These are phyloP conservation scores for Nemania serpens DNA, from an alignment of 2,329 filamentous ascomycete genomes.

Conservation along the genomic window DNA sequence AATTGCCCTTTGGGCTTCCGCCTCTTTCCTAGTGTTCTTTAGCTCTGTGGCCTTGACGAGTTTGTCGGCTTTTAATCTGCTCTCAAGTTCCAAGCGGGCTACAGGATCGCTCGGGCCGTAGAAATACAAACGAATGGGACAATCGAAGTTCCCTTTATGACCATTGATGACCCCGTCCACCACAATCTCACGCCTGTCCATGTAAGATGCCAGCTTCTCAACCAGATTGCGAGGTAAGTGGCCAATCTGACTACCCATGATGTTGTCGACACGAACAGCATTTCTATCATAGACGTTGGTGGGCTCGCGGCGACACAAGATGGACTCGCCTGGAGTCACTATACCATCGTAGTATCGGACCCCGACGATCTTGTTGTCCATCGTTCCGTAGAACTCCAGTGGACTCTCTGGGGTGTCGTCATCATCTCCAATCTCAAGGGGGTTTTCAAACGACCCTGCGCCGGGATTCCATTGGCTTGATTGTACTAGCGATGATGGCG, in stretches of 20 bases:
- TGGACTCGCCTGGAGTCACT: conserved; percentile 62
- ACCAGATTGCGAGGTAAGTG: conserved; percentile 73
- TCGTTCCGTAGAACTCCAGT: conserved; percentile 53
- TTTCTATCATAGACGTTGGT: conserved; percentile 71
- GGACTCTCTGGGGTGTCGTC: conserved; percentile 47
- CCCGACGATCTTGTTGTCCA: conserved; percentile 63
- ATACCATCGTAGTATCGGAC: conserved; percentile 58
- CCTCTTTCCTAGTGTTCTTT: conserved; percentile 58
- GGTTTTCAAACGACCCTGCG: conserved; percentile 29
- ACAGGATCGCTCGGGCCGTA: conserved; percentile 67
- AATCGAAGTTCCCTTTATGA: conserved; percentile 69
- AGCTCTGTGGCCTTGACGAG: conserved; percentile 64
- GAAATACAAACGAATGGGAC: conserved; percentile 70
- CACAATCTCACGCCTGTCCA: conserved; percentile 65
- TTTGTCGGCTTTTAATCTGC: conserved; percentile 65
- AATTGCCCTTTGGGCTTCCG: conserved; percentile 57
- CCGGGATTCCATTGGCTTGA: conserved; percentile 18
- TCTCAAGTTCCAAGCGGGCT: conserved; percentile 59
- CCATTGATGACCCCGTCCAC: conserved; percentile 74
- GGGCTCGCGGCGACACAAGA: conserved; percentile 64
- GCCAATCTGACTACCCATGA: conserved; percentile 75
- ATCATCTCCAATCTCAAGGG: conserved; percentile 45
- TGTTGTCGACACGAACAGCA: conserved; percentile 79
- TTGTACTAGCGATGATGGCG: conserved; percentile 26
- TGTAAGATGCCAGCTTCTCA: conserved; percentile 72